These are phyloP conservation scores for Aspergillus flavus DNA, from an alignment of 2,329 filamentous ascomycete species.

Conservation along the genomic window DNA sequence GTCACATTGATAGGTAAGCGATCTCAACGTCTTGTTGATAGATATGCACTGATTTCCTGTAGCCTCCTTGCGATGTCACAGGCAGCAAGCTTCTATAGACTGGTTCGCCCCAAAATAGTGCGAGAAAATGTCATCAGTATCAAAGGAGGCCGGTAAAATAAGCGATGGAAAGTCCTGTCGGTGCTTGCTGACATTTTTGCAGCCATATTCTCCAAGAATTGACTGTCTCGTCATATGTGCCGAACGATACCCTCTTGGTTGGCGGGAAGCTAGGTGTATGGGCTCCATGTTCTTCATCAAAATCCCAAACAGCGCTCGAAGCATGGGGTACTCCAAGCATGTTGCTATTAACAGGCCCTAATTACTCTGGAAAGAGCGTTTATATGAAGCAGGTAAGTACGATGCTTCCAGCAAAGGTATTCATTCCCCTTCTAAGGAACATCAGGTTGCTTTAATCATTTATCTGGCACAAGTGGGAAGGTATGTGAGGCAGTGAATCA, in stretches of 20 bases:
- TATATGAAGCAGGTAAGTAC: conserved; percentile 78
- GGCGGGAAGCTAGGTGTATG: conserved; percentile 53
- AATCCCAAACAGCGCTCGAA: conserved; percentile 3
- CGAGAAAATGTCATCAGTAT: conserved; percentile 72
- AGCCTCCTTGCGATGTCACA: conserved; percentile 78
- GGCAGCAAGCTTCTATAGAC: conserved; percentile 73
- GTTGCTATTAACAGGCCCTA: conserved; percentile 85
- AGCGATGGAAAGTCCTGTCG: background rate
- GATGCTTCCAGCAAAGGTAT: background rate
- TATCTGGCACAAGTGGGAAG: conserved; percentile 87
- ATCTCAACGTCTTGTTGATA: background rate
- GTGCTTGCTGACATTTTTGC: conserved; percentile 14
- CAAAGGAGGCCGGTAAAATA: conserved; percentile 66
- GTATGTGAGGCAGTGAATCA: conserved; percentile 27
- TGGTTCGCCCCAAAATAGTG: conserved; percentile 71
- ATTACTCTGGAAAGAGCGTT: conserved; percentile 95
- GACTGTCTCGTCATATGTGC: conserved; percentile 75
- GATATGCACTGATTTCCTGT: conserved; percentile 23
- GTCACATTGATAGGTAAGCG: conserved; percentile 72
- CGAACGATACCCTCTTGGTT: conserved; percentile 74
- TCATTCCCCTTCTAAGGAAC: conserved; percentile 7
- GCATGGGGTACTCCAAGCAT: conserved; percentile 59
- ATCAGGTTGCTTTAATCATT: conserved; percentile 74
- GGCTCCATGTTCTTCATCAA: background rate
- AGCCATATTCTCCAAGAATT: conserved; percentile 84